These are phyloP conservation scores for Rhypophila decipiens DNA, from an alignment of 495 filamentous ascomycete species.

Conservation along the genomic window DNA sequence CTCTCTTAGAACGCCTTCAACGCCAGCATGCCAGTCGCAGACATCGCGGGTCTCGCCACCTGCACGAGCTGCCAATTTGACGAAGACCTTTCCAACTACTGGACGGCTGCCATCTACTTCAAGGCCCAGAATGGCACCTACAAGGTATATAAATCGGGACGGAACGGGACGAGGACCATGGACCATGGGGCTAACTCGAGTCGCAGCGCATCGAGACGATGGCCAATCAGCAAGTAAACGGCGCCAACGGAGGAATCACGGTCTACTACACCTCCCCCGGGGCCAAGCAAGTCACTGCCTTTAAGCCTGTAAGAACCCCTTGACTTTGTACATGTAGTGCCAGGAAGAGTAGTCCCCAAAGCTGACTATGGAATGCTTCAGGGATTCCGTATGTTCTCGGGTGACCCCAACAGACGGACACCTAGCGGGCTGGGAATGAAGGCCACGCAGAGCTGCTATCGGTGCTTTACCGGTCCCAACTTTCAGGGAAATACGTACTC, in stretches of 20 bases:
- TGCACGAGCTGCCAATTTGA: conserved; percentile 40
- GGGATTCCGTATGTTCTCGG: conserved; percentile 48
- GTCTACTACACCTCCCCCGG: conserved; percentile 25
- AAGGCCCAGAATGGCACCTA: conserved; percentile 44
- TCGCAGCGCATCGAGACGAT: conserved; percentile 37
- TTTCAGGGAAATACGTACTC: conserved; percentile 34
- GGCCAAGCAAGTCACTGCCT: conserved; percentile 40
- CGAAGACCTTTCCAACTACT: conserved; percentile 46
- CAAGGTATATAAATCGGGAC: no score
- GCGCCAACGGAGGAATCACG: conserved; percentile 20
- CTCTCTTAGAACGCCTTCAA: conserved; percentile 33
- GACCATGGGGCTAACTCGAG: no score
- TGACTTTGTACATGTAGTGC: background rate
- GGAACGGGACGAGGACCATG: no score
- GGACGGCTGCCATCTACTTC: conserved; percentile 49
- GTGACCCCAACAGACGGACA: conserved; percentile 32
- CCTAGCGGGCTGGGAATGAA: conserved; percentile 23
- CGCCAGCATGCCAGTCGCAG: conserved; percentile 32
- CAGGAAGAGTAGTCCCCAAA: background rate
- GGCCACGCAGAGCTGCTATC: conserved; percentile 34
- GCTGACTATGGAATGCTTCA: no score
- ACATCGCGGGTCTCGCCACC: conserved; percentile 28
- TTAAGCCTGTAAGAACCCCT: conserved; percentile 35
- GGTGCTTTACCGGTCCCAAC: conserved; percentile 42
- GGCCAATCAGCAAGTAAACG: conserved; percentile 16